Percentiles rank a stretch among this genome's conserved stretches.
Conservation (phyloP, 2,329 filamentous ascomycete species). For the Tolypocladium amazonense region DNA sequence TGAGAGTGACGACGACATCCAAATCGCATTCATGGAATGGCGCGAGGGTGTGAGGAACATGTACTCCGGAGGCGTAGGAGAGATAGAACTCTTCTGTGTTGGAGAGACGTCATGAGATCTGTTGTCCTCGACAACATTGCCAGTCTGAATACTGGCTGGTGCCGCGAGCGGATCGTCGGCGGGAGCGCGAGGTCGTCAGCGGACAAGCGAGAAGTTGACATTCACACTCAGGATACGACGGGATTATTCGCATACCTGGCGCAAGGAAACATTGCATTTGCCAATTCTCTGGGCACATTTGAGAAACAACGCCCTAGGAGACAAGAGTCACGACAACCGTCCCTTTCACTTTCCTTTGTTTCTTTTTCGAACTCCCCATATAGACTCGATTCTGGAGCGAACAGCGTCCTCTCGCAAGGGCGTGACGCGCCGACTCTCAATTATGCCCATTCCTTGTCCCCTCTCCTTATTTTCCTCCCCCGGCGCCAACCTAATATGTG, state of each 20-base stretch:
- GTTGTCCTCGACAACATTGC: not conserved
- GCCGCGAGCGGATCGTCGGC: not conserved
- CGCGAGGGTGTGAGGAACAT: constrained; percentile 53
- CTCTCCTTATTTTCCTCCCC: not conserved
- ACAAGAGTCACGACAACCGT: constrained; percentile 10
- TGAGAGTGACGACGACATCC: constrained; percentile 90
- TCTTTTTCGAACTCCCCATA: constrained; percentile 8
- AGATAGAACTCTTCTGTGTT: constrained; percentile 81
- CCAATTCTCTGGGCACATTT: constrained; percentile 10
- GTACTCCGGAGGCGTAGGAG: constrained; percentile 63
- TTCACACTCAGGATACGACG: constrained; percentile 2
- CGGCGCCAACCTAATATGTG: not conserved
- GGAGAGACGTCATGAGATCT: constrained; percentile 29
- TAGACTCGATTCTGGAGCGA: constrained; percentile 20
- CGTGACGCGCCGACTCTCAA: constrained; percentile 1
- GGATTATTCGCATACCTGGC: constrained; percentile 20
- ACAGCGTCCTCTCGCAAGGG: constrained; percentile 7
- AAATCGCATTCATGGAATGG: constrained; percentile 93
- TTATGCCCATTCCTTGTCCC: constrained; percentile 4
- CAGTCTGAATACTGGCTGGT: constrained; percentile 1
- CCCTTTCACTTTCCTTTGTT: not conserved
- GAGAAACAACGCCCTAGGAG: constrained; percentile 5
- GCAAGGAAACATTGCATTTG: constrained; percentile 15
- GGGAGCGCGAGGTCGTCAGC: not conserved
- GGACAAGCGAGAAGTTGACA: not conserved